These are phyloP conservation scores for Polyrhizophydium stewartii DNA, from an alignment of 371 early-diverging fungal genomes.

Conservation along the genomic window DNA sequence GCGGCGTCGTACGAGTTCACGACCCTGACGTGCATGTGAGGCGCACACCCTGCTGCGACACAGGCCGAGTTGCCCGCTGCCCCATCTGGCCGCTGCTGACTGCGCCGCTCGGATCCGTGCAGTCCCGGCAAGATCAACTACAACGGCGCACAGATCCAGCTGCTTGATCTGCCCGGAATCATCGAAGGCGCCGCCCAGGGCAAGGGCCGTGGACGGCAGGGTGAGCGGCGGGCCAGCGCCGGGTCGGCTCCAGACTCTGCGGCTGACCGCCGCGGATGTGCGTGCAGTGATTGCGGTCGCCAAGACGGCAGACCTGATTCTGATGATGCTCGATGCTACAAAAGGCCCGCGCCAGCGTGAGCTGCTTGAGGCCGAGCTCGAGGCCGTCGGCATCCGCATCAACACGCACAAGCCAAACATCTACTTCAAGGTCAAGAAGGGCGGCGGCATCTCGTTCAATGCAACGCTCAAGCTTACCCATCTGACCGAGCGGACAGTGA, in stretches of 20 bases:
- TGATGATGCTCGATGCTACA: constrained; percentile 80
- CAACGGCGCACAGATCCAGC: constrained; percentile 97
- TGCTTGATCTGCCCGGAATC: constrained; percentile 90
- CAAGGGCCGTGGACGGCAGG: constrained; percentile 98
- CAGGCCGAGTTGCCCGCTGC: too few relatives aligned
- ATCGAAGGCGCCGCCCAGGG: constrained; percentile 99
- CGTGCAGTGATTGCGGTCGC: constrained; percentile 76
- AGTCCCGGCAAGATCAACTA: constrained; percentile 95
- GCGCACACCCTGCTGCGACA: background rate
- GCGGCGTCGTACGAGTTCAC: constrained; percentile 97
- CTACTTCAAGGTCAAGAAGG: constrained; percentile 95
- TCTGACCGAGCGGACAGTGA: constrained; percentile 87
- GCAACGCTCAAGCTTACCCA: constrained; percentile 85
- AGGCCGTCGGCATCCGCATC: constrained; percentile 97
- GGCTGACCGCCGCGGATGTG: background rate
- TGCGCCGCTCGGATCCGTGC: constrained; percentile 6
- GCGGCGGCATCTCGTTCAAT: constrained; percentile 96
- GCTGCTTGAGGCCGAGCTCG: constrained; percentile 95
- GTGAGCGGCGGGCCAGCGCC: constrained; percentile 47
- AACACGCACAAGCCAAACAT: constrained; percentile 92
- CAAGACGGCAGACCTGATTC: constrained; percentile 93
- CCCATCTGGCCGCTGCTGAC: background rate
- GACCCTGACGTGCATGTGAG: constrained; percentile 87
- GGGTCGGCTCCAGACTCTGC: background rate
- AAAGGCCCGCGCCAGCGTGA: constrained; percentile 76